Evolutionary conservation across 768 basidiomycete genomes (phyloP), one percentile per base, ranked within the genome.

Genomic region (Tylopilus sp.): DNA sequence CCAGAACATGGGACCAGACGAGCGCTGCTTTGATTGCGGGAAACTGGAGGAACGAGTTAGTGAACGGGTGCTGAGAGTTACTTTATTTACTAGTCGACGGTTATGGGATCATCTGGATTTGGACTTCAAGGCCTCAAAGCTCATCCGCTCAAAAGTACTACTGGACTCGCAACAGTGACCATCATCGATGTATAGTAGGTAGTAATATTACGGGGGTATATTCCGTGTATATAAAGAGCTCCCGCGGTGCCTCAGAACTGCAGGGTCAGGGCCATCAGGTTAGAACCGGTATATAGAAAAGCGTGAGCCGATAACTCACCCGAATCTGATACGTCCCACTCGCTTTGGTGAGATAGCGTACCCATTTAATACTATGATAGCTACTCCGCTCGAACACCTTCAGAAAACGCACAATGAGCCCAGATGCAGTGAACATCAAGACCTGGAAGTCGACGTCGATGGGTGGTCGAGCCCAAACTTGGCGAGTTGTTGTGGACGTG

Each of bases 381-480:
- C 84, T 91, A 67, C 80, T 82, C 79, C 92, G 97, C 76, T 98
- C 97, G 59, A 98, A 98, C 17, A 99, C 95, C 69, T 98, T 98
- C 64, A 99, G 72, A 79, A 98, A 99, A 47, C 95, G 82, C 39
- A 99, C 97, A 45, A 95, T 88, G 62, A 99, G 69, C 2, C 97
- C 97, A 11, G 95, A 98, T 11, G 97, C 80, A 0, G 97, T 98
- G 71, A 98, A 92, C 97, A 99, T 99, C 59, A 99, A 78, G 51
- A 99, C 97, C 73, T 95, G 93, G 73, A 99, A 99, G 69, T 99
- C 97, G 56, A 98, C 86, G 59, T 95, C 91, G 63, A 99, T 98
- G 7, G 97, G 97, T 17, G 97, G 97, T 48, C 97, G 78, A 3
- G 95, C 94, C 97, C 97, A 99, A 4, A 95, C 86, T 78, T 98